phyloP scores from a whole-genome alignment of 495 filamentous ascomycete species.

The Haplographium delicatum region DNA sequence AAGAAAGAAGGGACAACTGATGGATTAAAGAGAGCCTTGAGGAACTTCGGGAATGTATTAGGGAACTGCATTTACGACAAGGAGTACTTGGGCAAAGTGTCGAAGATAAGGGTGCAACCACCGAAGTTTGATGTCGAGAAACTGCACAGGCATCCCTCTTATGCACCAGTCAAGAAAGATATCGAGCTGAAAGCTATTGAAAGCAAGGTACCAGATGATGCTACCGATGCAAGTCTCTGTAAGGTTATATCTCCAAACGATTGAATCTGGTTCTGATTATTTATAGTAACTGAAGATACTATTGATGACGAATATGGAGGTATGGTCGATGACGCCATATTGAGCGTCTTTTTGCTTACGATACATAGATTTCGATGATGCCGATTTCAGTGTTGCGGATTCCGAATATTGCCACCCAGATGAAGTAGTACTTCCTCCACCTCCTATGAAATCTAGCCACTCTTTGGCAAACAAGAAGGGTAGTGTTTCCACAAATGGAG shows the following conservation, averaged over 20 bases:
- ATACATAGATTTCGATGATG: conserved; percentile 59
- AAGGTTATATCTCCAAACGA: too few species aligned
- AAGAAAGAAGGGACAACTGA: conserved; percentile 98
- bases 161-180: conserved; percentile 47
- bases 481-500: conserved; percentile 13
- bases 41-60: conserved; percentile 92
- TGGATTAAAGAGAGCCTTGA: conserved; percentile 79
- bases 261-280: too few species aligned
- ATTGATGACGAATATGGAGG: conserved; percentile 69
- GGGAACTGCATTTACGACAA: conserved; percentile 99
- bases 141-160: conserved; percentile 78
- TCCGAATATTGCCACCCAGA: conserved; percentile 57
- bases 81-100: conserved; percentile 78
- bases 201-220: conserved; percentile 35
- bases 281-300: conserved; percentile 27
- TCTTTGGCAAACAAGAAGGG: conserved; percentile 17
- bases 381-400: conserved; percentile 58
- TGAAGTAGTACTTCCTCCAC: conserved; percentile 36
- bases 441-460: conserved; percentile 13
- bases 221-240: conserved; percentile 21
- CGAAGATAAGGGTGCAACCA: conserved; percentile 67
- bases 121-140: conserved; percentile 66
- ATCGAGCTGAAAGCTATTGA: conserved; percentile 8
- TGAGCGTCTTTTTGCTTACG: too few species aligned
- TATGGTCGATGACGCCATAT: too few species aligned